A percentile compares a stretch with the other conserved stretches of the same genome.
Evolutionary conservation across 1,284 basidiomycete species (phyloP).

Genomic region (Ceratobasidium sp.): DNA sequence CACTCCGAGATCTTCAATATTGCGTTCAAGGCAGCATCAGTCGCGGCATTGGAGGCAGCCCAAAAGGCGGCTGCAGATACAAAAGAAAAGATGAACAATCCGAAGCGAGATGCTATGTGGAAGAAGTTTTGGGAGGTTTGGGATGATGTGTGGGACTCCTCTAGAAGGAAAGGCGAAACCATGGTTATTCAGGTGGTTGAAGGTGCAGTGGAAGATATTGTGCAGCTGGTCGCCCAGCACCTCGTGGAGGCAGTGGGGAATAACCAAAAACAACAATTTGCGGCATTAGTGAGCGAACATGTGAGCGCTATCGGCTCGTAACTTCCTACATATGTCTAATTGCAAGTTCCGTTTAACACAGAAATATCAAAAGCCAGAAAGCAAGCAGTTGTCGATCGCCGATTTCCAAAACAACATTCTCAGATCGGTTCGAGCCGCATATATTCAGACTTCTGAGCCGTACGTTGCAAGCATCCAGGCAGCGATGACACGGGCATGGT

Average conservation of each 20-base stretch:
- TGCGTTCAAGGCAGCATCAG: constrained; percentile 1
- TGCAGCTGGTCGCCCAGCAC: background rate
- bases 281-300: background rate
- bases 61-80: background rate
- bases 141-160: constrained; percentile 3
- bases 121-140: constrained; percentile 9
- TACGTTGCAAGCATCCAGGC: background rate
- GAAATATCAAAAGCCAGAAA: background rate
- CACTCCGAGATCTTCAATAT: constrained; percentile 1
- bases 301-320: background rate
- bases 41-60: background rate
- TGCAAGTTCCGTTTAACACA: background rate
- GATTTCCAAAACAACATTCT: background rate
- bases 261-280: background rate
- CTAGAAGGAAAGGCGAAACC: background rate
- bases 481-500: background rate
- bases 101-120: constrained; percentile 10
- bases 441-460: no score
- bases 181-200: background rate
- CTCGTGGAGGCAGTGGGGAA: constrained; percentile 1
- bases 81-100: background rate
- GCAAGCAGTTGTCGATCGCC: background rate
- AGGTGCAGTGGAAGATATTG: background rate
- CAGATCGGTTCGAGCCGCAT: background rate
- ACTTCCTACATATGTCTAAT: no score